phyloP scores from a whole-genome alignment of 768 basidiomycete genomes.

The Lactifluus pinguis region DNA sequence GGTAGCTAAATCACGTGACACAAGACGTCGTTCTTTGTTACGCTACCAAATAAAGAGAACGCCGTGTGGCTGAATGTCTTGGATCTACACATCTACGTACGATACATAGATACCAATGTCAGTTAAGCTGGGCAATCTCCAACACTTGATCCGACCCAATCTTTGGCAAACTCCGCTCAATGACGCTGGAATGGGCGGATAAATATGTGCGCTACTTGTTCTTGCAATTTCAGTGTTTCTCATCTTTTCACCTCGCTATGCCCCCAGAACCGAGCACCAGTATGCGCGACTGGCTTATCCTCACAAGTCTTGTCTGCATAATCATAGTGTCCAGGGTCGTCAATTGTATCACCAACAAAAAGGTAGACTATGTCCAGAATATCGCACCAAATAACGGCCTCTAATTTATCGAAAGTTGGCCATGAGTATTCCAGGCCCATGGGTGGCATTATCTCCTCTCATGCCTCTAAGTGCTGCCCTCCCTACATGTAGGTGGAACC shows the following conservation, averaged over 20 bases:
- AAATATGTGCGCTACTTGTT: too few species aligned
- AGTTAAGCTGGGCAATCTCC: too few species aligned
- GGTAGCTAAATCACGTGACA: too few species aligned
- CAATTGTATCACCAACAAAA: neutral
- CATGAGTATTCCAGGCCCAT: neutral
- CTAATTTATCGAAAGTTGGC: neutral
- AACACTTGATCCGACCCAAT: too few species aligned
- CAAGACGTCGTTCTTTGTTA: too few species aligned
- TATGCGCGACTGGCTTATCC: neutral
- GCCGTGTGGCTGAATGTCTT: too few species aligned
- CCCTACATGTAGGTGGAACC: neutral
- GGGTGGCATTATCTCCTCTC: neutral
- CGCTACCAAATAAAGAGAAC: too few species aligned
- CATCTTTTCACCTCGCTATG: neutral
- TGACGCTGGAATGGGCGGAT: too few species aligned
- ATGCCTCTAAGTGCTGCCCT: neutral
- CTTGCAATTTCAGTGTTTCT: neutral
- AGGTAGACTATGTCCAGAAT: neutral
- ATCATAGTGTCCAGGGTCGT: neutral
- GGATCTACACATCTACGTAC: too few species aligned
- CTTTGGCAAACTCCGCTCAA: too few species aligned
- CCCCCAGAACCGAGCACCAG: neutral
- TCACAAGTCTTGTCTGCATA: neutral
- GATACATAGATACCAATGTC: too few species aligned
- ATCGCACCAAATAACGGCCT: neutral